These are phyloP conservation scores for Cetradonia linearis DNA, from an alignment of 495 filamentous ascomycete species.

Conservation along the genomic window DNA sequence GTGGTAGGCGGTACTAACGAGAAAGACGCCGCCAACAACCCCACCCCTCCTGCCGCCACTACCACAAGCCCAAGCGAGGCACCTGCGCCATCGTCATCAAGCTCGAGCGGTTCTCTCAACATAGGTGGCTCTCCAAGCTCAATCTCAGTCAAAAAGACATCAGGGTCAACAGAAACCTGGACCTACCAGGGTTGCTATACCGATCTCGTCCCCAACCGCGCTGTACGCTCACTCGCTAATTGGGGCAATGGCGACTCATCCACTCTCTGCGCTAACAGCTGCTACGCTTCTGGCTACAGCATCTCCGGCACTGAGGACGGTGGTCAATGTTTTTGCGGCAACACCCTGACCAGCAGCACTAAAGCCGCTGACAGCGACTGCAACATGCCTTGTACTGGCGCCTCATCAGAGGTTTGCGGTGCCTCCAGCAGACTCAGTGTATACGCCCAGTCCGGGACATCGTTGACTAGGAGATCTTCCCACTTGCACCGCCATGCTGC, in stretches of 20 bases:
- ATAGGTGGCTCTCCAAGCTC: conserved; percentile 3
- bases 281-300: conserved; percentile 15
- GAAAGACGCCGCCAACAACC: background rate
- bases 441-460: conserved; percentile 13
- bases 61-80: background rate
- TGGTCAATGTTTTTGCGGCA: conserved; percentile 25
- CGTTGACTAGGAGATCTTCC: conserved; percentile 7
- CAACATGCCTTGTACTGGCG: conserved; percentile 16
- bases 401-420: conserved; percentile 19
- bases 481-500: conserved; percentile 9
- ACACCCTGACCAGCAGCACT: conserved; percentile 15
- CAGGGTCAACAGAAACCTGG: conserved; percentile 12
- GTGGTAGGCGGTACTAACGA: background rate
- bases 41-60: background rate
- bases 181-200: conserved; percentile 18
- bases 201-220: conserved; percentile 13
- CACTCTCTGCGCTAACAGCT: conserved; percentile 18
- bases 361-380: conserved; percentile 16
- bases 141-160: conserved; percentile 12
- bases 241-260: conserved; percentile 16
- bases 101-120: background rate
- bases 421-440: conserved; percentile 18
- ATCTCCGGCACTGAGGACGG: conserved; percentile 25
- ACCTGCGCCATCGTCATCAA: background rate
- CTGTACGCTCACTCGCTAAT: conserved; percentile 16